Evolutionary conservation across 768 basidiomycete species (phyloP).

Genomic region (Russula olivacea): DNA sequence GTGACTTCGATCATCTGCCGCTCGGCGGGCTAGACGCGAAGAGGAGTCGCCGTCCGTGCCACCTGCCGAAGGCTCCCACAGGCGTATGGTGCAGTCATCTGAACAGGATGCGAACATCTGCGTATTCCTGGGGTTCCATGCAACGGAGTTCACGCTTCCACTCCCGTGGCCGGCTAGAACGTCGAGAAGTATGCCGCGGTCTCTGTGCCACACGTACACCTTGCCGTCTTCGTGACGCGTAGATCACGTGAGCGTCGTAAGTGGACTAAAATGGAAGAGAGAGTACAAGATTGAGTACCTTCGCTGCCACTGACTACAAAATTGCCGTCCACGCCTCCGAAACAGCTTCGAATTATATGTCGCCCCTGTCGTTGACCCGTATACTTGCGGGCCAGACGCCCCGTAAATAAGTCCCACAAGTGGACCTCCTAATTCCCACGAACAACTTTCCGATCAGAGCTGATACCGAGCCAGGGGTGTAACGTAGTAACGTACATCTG

Average conservation of each 20-base stretch:
- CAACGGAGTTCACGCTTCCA: slow-evolving; percentile 91
- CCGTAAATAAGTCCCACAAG: slow-evolving; percentile 72
- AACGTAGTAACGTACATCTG: slow-evolving; percentile 67
- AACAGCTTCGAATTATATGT: slow-evolving; percentile 88
- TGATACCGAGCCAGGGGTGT: slow-evolving; percentile 18
- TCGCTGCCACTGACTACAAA: slow-evolving; percentile 94
- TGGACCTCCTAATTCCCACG: slow-evolving; percentile 67
- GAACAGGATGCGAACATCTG: slow-evolving; percentile 96
- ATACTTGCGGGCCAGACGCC: slow-evolving; percentile 70
- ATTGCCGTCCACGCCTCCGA: slow-evolving; percentile 83
- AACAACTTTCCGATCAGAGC: slow-evolving; percentile 14
- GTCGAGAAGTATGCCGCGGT: slow-evolving; percentile 78
- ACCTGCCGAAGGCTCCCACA: slow-evolving; percentile 64
- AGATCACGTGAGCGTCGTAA: slow-evolving; percentile 14
- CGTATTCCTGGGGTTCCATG: slow-evolving; percentile 88
- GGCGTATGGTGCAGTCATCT: slow-evolving; percentile 84
- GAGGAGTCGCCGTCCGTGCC: slow-evolving; percentile 19
- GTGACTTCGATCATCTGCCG: slow-evolving; percentile 11
- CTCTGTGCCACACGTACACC: slow-evolving; percentile 94
- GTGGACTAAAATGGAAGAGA: slow-evolving; percentile 7
- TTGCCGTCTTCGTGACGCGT: slow-evolving; percentile 60
- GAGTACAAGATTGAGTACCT: slow-evolving; percentile 47
- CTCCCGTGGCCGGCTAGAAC: slow-evolving; percentile 80
- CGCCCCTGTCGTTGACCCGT: slow-evolving; percentile 78
- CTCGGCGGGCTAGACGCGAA: slow-evolving; percentile 8